A percentile compares a stretch with the other conserved stretches of the same genome.
phyloP scores from a whole-genome alignment of 768 basidiomycete genomes.

The Atractiella rhizophila region DNA sequence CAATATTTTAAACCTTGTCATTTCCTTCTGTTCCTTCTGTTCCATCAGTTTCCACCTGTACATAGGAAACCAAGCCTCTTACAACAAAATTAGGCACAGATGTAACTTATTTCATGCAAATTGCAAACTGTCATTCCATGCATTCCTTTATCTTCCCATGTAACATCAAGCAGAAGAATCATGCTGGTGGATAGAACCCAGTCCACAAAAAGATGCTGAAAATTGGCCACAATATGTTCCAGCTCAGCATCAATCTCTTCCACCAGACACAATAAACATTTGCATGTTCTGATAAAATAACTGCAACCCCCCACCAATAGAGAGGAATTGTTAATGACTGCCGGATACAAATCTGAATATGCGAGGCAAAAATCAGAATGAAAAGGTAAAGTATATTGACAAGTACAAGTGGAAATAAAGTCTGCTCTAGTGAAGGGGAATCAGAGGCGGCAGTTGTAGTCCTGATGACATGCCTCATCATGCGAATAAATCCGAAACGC shows the following conservation, averaged over 20 bases:
- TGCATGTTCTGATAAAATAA: conserved; percentile 26
- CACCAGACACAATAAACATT: conserved; percentile 34
- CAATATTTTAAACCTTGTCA: no score
- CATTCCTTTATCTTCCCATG: no score
- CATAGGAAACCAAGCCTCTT: no score
- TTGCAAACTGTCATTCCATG: no score
- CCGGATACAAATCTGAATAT: conserved; percentile 67
- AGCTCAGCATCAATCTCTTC: conserved; percentile 52
- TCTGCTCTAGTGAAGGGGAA: conserved; percentile 24
- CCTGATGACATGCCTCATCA: neutral
- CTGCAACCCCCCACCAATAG: conserved; percentile 55
- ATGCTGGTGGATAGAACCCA: conserved; percentile 77
- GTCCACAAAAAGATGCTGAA: conserved; percentile 59
- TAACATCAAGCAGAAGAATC: no score
- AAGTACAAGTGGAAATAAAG: conserved; percentile 52
- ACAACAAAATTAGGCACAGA: no score
- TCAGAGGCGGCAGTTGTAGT: neutral
- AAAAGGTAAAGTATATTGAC: conserved; percentile 33
- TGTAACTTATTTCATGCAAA: no score
- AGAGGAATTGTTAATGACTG: conserved; percentile 49
- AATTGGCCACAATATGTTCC: conserved; percentile 45
- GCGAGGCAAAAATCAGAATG: conserved; percentile 48
- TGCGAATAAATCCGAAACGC: neutral
- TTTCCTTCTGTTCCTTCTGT: no score
- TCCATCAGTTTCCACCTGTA: no score